Evolutionary conservation across 2,329 filamentous ascomycete species (phyloP).

Genomic region (Verticillium nubilum): DNA sequence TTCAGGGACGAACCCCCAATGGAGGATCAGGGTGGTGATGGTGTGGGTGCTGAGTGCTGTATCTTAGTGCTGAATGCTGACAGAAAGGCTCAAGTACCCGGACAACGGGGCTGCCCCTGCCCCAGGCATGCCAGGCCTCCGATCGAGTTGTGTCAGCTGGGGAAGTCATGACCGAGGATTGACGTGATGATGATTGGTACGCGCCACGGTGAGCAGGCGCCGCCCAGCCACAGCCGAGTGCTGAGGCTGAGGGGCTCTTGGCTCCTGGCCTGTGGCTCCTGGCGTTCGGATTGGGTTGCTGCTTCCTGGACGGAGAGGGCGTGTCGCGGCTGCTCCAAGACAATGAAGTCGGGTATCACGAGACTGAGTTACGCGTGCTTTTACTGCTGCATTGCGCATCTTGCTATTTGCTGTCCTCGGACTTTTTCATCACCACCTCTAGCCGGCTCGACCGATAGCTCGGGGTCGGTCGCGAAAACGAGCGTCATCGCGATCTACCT

Average conservation of each 20-base stretch:
- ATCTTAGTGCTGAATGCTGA: no score
- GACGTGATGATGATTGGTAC: neutral
- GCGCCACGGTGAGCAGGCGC: neutral
- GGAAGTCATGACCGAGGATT: neutral
- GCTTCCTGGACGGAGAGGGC: neutral
- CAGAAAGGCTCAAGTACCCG: no score
- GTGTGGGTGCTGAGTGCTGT: no score
- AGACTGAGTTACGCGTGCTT: no score
- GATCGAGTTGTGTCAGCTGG: neutral
- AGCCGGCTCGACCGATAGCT: neutral
- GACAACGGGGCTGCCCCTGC: no score
- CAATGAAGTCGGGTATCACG: no score
- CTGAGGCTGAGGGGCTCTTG: neutral
- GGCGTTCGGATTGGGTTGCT: neutral
- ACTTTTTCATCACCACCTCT: no score
- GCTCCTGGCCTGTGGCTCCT: neutral
- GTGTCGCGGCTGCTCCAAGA: neutral
- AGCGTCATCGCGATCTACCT: neutral
- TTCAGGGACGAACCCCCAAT: no score
- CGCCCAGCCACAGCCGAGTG: neutral
- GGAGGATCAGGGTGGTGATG: no score
- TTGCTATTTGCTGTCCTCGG: no score
- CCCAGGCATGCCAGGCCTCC: neutral
- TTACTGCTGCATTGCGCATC: no score
- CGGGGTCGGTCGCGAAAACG: neutral